phyloP scores from a whole-genome alignment of 78 protist species.

The Polysphondylium violaceum region DNA sequence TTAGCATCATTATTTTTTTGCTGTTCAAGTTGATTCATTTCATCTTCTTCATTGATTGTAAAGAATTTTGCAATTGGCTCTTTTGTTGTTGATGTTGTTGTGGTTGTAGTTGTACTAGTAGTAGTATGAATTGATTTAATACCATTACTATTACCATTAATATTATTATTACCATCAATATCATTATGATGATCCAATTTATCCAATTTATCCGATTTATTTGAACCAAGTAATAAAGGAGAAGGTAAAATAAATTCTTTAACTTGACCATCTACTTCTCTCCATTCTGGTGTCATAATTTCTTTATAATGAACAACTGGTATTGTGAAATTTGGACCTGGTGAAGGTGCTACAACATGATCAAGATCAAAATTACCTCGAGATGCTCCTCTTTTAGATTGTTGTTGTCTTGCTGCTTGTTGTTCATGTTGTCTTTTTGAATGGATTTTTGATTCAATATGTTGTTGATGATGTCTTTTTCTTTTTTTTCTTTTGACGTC shows the following conservation, averaged over 20 bases:
- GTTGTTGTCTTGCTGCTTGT: conserved; percentile 13
- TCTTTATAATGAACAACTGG: conserved; percentile 34
- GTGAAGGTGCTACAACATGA: background rate
- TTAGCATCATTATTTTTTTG: too few species aligned
- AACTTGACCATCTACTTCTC: conserved; percentile 19
- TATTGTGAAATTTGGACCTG: background rate
- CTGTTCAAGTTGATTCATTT: background rate
- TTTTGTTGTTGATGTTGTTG: background rate
- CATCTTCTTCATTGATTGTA: conserved; percentile 4
- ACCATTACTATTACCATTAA: too few species aligned
- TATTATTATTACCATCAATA: too few species aligned
- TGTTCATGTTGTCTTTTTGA: background rate
- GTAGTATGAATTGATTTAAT: too few species aligned
- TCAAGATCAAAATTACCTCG: background rate
- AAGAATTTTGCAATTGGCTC: conserved; percentile 12
- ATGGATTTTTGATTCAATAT: background rate
- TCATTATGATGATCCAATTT: too few species aligned
- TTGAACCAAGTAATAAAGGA: background rate
- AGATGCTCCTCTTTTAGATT: background rate
- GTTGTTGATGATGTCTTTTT: conserved; percentile 6
- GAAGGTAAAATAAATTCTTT: conserved; percentile 9
- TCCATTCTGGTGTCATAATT: conserved; percentile 77
- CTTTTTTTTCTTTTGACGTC: conserved; percentile 2
- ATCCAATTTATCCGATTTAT: too few species aligned
- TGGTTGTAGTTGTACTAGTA: background rate